Conservation (phyloP, 2,329 filamentous ascomycete genomes). For the Aspergillus ochraceus region DNA sequence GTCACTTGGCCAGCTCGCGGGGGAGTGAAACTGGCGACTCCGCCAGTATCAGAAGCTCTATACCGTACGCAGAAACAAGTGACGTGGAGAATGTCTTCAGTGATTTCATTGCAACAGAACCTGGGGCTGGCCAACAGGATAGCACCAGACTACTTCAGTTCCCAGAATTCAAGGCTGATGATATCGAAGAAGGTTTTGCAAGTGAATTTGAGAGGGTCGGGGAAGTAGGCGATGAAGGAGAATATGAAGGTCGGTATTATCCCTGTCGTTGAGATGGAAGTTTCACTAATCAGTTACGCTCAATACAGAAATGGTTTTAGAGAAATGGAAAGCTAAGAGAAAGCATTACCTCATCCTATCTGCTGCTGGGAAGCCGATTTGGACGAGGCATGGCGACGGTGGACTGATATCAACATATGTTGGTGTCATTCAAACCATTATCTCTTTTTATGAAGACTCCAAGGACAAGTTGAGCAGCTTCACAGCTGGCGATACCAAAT, state of each 20-base stretch:
- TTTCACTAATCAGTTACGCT: background rate
- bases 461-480: slow-evolving; percentile 79
- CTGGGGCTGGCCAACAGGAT: slow-evolving; percentile 41
- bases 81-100: slow-evolving; percentile 82
- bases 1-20: slow-evolving; percentile 46
- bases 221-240: slow-evolving; percentile 53
- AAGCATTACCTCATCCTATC: slow-evolving; percentile 98
- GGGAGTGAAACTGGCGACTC: slow-evolving; percentile 53
- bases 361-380: slow-evolving; percentile 94
- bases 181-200: slow-evolving; percentile 66
- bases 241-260: slow-evolving; percentile 54
- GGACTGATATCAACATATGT: slow-evolving; percentile 90
- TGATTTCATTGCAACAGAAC: slow-evolving; percentile 58
- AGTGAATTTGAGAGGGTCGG: slow-evolving; percentile 75
- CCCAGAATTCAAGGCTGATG: slow-evolving; percentile 43
- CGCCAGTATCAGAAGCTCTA: slow-evolving; percentile 52
- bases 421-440: slow-evolving; percentile 93
- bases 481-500: slow-evolving; percentile 80
- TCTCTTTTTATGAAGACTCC: slow-evolving; percentile 88
- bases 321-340: slow-evolving; percentile 83
- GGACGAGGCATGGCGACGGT: slow-evolving; percentile 90
- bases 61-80: slow-evolving; percentile 58
- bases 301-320: slow-evolving; percentile 52
- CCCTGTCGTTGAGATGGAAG: background rate
- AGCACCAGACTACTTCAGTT: slow-evolving; percentile 34